Evolutionary conservation across 768 basidiomycete species (phyloP).

Genomic region (Russula griseocarnosa): DNA sequence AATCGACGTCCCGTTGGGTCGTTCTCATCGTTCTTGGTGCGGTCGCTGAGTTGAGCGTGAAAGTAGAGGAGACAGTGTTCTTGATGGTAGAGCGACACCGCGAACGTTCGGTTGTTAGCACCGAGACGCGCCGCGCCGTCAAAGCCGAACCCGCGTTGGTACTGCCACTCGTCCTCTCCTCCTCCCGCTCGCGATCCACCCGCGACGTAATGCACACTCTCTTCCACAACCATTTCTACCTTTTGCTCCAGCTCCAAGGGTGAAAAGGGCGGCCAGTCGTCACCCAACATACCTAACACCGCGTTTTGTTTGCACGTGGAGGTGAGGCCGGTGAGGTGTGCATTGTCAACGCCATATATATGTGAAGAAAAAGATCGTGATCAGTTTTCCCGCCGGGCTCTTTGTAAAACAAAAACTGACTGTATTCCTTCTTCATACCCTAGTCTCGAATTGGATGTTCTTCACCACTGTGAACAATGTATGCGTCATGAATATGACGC

Average conservation of each 20-base stretch:
- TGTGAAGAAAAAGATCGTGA: background rate
- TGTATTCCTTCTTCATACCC: conserved; percentile 11
- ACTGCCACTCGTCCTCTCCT: conserved; percentile 1
- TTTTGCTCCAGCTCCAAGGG: background rate
- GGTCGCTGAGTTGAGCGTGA: conserved; percentile 31
- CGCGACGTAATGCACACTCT: conserved; percentile 7
- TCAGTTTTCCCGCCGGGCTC: background rate
- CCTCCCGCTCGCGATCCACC: background rate
- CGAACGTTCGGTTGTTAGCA: conserved; percentile 29
- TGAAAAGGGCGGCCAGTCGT: conserved; percentile 7
- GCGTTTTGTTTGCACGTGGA: no score
- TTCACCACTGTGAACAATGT: background rate
- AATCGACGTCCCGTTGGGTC: background rate
- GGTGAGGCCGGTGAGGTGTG: no score
- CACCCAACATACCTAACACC: conserved; percentile 6
- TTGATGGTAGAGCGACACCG: conserved; percentile 44
- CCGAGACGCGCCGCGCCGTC: conserved; percentile 15
- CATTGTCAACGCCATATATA: background rate
- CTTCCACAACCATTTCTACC: conserved; percentile 18
- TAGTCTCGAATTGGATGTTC: conserved; percentile 1
- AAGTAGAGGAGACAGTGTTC: conserved; percentile 40
- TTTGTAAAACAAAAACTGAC: background rate
- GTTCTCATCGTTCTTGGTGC: conserved; percentile 26
- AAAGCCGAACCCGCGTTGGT: conserved; percentile 9
- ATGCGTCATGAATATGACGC: conserved; percentile 3